phyloP scores from a whole-genome alignment of 805 yeast genomes.

The Wickerhamiella australiensis region DNA sequence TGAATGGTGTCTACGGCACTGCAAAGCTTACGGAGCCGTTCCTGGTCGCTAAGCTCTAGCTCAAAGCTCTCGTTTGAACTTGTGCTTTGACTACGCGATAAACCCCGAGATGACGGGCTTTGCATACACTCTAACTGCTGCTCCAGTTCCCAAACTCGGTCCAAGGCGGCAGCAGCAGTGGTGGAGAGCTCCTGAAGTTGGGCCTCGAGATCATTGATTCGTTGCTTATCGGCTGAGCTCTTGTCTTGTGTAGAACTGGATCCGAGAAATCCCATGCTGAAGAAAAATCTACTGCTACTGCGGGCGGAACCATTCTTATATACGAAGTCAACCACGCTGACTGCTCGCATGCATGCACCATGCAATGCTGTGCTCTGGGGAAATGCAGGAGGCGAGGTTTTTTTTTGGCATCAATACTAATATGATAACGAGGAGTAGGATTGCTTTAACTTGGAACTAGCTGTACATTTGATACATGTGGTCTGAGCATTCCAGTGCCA shows the following conservation, averaged over 20 bases:
- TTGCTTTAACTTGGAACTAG: too few relatives aligned
- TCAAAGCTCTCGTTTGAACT: slow-evolving; percentile 10
- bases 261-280: slow-evolving; percentile 8
- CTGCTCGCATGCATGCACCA: neutral
- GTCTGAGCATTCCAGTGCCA: neutral
- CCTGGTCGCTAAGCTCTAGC: slow-evolving; percentile 1
- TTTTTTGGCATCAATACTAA: too few relatives aligned
- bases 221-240: slow-evolving; percentile 11
- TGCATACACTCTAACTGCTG: slow-evolving; percentile 14
- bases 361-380: neutral
- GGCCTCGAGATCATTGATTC: slow-evolving; percentile 21
- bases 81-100: neutral
- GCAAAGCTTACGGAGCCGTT: slow-evolving; percentile 16
- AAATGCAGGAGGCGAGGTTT: neutral
- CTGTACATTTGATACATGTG: neutral
- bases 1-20: slow-evolving; percentile 19
- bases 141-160: slow-evolving; percentile 22
- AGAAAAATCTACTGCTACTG: neutral
- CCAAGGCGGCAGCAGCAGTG: slow-evolving; percentile 24
- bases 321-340: neutral
- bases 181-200: slow-evolving; percentile 21
- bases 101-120: neutral
- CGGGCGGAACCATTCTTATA: neutral
- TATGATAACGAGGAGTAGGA: too few relatives aligned
- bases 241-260: neutral